Percentiles rank a stretch among this genome's conserved stretches.
Evolutionary conservation across 495 filamentous ascomycete species (phyloP).

Genomic region (Podospora appendiculata): DNA sequence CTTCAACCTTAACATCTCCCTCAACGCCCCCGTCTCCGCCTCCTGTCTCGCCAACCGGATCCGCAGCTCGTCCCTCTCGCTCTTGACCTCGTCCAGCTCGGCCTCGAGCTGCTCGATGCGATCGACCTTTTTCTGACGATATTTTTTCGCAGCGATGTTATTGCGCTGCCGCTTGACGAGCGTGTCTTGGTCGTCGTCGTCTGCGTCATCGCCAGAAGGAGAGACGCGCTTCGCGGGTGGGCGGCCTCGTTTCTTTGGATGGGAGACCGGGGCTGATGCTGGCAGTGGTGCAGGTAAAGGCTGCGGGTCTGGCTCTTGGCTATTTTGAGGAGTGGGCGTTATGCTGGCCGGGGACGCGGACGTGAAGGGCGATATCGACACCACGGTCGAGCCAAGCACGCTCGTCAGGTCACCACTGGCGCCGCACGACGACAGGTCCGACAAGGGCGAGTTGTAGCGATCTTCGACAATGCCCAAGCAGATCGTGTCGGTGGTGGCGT

Average conservation of each 20-base stretch:
- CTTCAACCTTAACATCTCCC: constrained; percentile 34
- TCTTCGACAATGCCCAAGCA: no score
- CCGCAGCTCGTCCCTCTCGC: constrained; percentile 59
- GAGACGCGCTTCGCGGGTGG: neutral
- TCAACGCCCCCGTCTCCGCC: constrained; percentile 45
- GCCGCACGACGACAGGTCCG: no score
- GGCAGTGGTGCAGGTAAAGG: neutral
- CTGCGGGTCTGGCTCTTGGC: neutral
- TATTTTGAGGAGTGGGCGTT: no score
- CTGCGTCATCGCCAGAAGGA: neutral
- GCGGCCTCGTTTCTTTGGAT: constrained; percentile 9
- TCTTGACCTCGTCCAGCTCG: constrained; percentile 49
- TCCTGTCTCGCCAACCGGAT: constrained; percentile 55
- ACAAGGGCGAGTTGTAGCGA: no score
- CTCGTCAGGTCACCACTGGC: no score
- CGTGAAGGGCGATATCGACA: no score
- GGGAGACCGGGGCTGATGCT: neutral
- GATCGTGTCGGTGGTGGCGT: no score
- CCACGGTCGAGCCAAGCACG: no score
- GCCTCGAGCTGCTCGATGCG: constrained; percentile 56
- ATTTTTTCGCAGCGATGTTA: constrained; percentile 62
- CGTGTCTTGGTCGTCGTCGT: constrained; percentile 10
- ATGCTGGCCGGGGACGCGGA: no score
- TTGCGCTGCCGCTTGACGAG: constrained; percentile 55
- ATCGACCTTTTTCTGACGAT: constrained; percentile 62